Evolutionary conservation across 177 flowering plant species (phyloP).

Genomic region (Tripterygium wilfordii): DNA sequence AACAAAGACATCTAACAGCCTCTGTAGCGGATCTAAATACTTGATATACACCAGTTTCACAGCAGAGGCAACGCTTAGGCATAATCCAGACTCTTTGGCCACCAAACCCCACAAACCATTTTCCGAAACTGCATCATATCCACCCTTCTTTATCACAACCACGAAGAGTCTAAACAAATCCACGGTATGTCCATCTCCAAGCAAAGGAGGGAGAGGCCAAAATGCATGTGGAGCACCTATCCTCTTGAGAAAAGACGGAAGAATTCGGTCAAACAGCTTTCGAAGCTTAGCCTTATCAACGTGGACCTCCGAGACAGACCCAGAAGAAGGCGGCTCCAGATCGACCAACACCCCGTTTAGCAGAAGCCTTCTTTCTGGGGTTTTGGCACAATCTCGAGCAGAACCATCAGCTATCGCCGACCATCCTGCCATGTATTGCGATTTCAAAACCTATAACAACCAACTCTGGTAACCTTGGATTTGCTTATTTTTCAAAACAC

Average conservation of each 20-base stretch:
- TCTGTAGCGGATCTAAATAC: constrained; percentile 33
- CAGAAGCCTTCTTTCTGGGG: constrained; percentile 5
- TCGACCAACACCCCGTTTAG: neutral
- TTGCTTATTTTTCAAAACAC: neutral
- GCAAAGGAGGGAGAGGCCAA: constrained; percentile 40
- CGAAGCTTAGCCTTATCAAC: constrained; percentile 7
- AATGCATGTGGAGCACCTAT: constrained; percentile 8
- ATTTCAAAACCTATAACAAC: constrained; percentile 26
- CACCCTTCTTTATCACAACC: constrained; percentile 42
- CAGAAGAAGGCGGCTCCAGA: neutral
- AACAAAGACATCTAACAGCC: constrained; percentile 20
- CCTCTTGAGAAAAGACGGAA: constrained; percentile 15
- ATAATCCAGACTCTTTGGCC: constrained; percentile 35
- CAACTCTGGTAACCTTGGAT: too few species aligned
- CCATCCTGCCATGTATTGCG: constrained; percentile 37
- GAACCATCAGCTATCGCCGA: constrained; percentile 24
- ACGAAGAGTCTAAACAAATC: constrained; percentile 44
- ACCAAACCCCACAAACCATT: constrained; percentile 36
- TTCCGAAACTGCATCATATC: constrained; percentile 24
- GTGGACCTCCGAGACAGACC: neutral
- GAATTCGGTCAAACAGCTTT: constrained; percentile 15
- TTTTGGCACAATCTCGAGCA: constrained; percentile 9
- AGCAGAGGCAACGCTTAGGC: constrained; percentile 9
- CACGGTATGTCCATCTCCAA: constrained; percentile 39
- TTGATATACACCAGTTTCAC: constrained; percentile 47